phyloP scores from a whole-genome alignment of 148 eudicot species.

The Cornus controversa region DNA sequence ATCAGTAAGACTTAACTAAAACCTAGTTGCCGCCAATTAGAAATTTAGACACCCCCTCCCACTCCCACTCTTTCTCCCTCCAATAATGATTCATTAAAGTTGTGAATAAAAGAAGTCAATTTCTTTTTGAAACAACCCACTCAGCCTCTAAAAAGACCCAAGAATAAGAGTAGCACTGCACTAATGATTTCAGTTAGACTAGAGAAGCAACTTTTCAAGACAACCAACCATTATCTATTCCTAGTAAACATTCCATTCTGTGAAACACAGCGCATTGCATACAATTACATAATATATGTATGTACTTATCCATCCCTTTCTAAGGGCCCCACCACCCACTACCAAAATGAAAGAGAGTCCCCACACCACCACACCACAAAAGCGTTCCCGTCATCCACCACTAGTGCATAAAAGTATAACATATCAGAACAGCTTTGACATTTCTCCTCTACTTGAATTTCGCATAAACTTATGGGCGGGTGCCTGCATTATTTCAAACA shows the following conservation, averaged over 20 bases:
- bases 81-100: too few relatives aligned
- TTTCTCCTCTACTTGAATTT: constrained; percentile 38
- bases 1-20: too few relatives aligned
- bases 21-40: too few relatives aligned
- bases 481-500: constrained; percentile 33
- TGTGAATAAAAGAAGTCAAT: too few relatives aligned
- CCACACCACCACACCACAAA: constrained; percentile 46
- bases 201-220: neutral
- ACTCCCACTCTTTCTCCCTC: too few relatives aligned
- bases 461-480: constrained; percentile 34
- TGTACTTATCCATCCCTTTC: constrained; percentile 32
- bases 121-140: constrained; percentile 13
- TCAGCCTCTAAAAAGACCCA: neutral
- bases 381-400: constrained; percentile 72
- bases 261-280: constrained; percentile 17
- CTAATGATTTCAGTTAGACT: neutral
- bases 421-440: constrained; percentile 48
- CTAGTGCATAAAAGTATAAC: constrained; percentile 26
- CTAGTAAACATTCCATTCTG: constrained; percentile 19
- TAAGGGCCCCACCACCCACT: constrained; percentile 62
- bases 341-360: constrained; percentile 35
- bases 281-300: constrained; percentile 18
- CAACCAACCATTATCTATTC: constrained; percentile 30
- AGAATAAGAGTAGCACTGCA: neutral
- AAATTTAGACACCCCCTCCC: too few relatives aligned